Conservation (phyloP, 140 eudicot genomes). For the Erigeron philadelphicus region DNA sequence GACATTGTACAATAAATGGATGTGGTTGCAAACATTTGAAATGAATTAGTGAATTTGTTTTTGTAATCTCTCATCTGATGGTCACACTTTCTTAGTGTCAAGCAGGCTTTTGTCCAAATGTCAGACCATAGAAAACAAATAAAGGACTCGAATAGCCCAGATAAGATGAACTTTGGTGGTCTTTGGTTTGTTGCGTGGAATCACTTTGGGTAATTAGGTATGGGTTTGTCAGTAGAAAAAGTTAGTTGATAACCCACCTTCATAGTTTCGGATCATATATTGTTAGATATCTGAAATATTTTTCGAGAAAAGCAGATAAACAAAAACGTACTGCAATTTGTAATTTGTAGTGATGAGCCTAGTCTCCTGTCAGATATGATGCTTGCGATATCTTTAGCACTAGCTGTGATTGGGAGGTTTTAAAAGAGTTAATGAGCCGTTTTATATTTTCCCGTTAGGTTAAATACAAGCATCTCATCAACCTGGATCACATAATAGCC, state of each 20-base stretch:
- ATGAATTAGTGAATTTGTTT: background rate
- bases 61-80: background rate
- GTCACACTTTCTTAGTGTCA: background rate
- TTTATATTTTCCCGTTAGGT: background rate
- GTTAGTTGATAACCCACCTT: too few relatives aligned
- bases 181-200: background rate
- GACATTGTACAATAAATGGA: background rate
- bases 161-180: background rate
- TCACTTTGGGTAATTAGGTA: background rate
- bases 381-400: background rate
- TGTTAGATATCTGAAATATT: too few relatives aligned
- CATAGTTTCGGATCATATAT: too few relatives aligned
- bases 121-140: background rate
- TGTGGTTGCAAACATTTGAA: background rate
- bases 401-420: background rate
- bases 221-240: too few relatives aligned
- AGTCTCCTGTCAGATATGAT: conserved; percentile 2
- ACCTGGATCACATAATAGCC: too few relatives aligned
- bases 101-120: background rate
- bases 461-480: too few relatives aligned
- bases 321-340: too few relatives aligned
- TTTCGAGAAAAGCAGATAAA: too few relatives aligned
- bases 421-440: background rate
- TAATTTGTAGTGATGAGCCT: background rate
- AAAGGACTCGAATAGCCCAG: background rate